A percentile compares a stretch with the other conserved stretches of the same genome.
Conservation (phyloP, 352 stramenopile species). For the Aphanomyces astaci region DNA sequence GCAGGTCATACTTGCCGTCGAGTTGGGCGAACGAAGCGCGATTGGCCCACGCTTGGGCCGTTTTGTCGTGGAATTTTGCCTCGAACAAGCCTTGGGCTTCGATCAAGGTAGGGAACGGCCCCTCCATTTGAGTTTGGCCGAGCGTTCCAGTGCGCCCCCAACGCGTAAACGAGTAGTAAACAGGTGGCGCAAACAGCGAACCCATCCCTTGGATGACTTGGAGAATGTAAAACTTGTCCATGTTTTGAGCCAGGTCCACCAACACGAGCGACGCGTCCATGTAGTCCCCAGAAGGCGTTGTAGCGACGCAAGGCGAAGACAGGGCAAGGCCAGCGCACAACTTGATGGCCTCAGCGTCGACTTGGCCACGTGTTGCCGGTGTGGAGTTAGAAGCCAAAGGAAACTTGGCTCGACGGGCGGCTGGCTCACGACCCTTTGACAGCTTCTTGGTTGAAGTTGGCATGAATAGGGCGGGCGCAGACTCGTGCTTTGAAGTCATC, state of each 20-base stretch:
- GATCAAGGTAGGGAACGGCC: not conserved
- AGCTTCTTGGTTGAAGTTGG: too few species aligned
- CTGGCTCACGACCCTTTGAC: too few species aligned
- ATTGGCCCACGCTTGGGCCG: not conserved
- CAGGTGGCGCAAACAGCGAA: not conserved
- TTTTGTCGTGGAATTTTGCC: conserved; percentile 9
- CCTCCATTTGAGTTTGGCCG: not conserved
- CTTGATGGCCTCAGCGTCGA: too few species aligned
- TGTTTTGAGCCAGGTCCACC: conserved; percentile 1
- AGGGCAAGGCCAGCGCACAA: too few species aligned
- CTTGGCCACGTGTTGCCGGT: too few species aligned
- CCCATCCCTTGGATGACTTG: not conserved
- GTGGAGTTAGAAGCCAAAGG: too few species aligned
- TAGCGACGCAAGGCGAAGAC: not conserved
- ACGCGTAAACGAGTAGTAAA: conserved; percentile 4
- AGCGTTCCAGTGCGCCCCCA: conserved; percentile 10
- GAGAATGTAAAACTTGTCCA: conserved; percentile 16
- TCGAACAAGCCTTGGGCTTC: conserved; percentile 5
- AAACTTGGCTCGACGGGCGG: too few species aligned
- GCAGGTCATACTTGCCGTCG: conserved; percentile 9
- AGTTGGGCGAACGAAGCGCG: not conserved
- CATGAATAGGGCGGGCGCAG: too few species aligned
- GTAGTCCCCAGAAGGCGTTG: not conserved
- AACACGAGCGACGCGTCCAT: not conserved
- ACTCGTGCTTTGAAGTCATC: too few species aligned